Evolutionary conservation across 148 eudicot genomes (phyloP).

Genomic region (Nepenthes mirabilis): DNA sequence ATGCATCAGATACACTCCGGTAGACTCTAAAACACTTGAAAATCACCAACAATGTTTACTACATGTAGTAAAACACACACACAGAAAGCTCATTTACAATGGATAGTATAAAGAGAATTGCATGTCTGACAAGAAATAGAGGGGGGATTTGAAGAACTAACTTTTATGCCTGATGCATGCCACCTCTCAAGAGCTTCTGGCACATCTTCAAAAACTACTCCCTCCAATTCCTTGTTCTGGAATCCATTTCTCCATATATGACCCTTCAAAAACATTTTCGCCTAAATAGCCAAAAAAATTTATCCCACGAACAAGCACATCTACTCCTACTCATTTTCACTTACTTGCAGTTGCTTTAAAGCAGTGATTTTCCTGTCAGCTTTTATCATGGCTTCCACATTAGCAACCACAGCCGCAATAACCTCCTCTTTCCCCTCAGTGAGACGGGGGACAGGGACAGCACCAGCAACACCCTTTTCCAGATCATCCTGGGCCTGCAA

Average conservation of each 20-base stretch:
- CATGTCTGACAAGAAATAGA: neutral
- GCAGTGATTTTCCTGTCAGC: conserved; percentile 96
- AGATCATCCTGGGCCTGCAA: conserved; percentile 72
- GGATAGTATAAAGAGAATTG: neutral
- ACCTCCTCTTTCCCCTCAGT: conserved; percentile 57
- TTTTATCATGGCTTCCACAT: conserved; percentile 85
- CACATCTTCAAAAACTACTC: conserved; percentile 78
- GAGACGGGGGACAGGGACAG: conserved; percentile 58
- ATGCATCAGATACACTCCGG: too few relatives aligned
- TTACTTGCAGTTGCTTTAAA: conserved; percentile 84
- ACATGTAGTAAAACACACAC: too few relatives aligned
- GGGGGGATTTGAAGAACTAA: conserved; percentile 13
- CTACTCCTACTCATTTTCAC: conserved; percentile 3
- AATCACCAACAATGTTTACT: too few relatives aligned
- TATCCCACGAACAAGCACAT: neutral
- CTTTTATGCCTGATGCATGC: conserved; percentile 78
- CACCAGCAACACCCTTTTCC: conserved; percentile 49
- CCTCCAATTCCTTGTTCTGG: conserved; percentile 54
- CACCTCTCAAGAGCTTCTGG: conserved; percentile 83
- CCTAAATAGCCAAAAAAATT: neutral
- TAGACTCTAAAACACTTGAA: too few relatives aligned
- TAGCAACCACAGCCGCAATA: conserved; percentile 79
- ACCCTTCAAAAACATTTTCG: conserved; percentile 42
- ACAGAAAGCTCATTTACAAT: neutral
- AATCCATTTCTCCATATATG: conserved; percentile 94